Evolutionary conservation across 352 stramenopile genomes (phyloP).

Genomic region (Aphanomyces euteiches): DNA sequence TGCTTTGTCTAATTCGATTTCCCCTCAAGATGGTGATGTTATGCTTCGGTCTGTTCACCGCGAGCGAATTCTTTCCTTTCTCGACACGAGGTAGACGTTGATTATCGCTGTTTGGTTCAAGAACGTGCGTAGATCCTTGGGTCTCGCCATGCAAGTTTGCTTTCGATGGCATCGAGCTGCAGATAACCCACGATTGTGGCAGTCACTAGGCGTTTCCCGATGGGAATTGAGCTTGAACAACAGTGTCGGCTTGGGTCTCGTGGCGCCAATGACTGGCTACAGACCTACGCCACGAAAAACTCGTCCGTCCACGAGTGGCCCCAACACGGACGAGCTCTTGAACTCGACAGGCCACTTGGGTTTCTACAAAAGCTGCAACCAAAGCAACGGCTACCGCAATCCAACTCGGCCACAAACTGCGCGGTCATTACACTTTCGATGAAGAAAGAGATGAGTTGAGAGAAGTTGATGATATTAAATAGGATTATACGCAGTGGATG

Average conservation of each 20-base stretch:
- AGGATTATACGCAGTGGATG: slow-evolving; percentile 8
- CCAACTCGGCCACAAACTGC: slow-evolving; percentile 3
- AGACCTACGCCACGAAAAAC: not conserved
- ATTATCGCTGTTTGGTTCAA: too few relatives aligned
- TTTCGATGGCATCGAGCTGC: slow-evolving; percentile 73
- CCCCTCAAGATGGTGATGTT: not conserved
- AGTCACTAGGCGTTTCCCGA: slow-evolving; percentile 56
- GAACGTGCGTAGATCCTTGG: slow-evolving; percentile 41
- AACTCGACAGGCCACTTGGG: slow-evolving; percentile 14
- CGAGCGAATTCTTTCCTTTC: slow-evolving; percentile 54
- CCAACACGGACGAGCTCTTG: not conserved
- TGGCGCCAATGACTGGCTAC: slow-evolving; percentile 23
- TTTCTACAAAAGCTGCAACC: not conserved
- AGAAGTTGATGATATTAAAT: slow-evolving; percentile 12
- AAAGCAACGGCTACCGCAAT: not conserved
- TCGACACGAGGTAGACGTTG: slow-evolving; percentile 39
- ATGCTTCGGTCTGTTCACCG: slow-evolving; percentile 34
- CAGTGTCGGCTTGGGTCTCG: slow-evolving; percentile 46
- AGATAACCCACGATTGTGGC: slow-evolving; percentile 60
- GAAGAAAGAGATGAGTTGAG: not conserved
- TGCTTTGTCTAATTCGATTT: not conserved
- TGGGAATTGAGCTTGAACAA: slow-evolving; percentile 62
- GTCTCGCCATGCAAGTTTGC: slow-evolving; percentile 50
- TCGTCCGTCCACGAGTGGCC: slow-evolving; percentile 12
- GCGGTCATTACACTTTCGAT: not conserved